Percentiles rank a stretch among this genome's conserved stretches.
Evolutionary conservation across 192 early-diverging fungal species (phyloP).

Genomic region (Podila epigama): DNA sequence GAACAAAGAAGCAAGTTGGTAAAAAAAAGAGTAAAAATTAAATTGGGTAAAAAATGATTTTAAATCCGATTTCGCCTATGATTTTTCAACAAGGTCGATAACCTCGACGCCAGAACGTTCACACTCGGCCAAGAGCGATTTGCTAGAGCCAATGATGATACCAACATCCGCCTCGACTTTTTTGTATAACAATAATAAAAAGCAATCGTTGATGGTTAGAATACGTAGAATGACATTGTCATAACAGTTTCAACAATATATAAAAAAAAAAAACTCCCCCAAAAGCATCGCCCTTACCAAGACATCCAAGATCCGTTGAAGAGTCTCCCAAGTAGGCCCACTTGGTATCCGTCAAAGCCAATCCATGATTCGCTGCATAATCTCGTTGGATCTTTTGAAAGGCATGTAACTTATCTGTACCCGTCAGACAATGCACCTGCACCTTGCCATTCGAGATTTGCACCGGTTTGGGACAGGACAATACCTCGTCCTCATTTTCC

Average conservation of each 20-base stretch:
- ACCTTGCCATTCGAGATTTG: conserved; percentile 29
- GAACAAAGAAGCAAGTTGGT: background rate
- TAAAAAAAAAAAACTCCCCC: background rate
- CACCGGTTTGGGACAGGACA: background rate
- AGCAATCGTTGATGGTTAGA: background rate
- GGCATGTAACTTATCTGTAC: conserved; percentile 43
- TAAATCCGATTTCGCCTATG: background rate
- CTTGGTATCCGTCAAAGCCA: conserved; percentile 16
- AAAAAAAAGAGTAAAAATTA: conserved; percentile 1
- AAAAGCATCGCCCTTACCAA: conserved; percentile 10
- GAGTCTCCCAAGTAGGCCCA: conserved; percentile 48
- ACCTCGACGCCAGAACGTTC: conserved; percentile 34
- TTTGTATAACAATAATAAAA: background rate
- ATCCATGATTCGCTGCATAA: conserved; percentile 19
- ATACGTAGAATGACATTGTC: background rate
- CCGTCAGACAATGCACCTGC: conserved; percentile 21
- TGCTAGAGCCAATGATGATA: conserved; percentile 37
- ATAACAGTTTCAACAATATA: background rate
- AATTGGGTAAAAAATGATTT: background rate
- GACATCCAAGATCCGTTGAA: conserved; percentile 36
- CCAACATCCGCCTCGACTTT: conserved; percentile 47
- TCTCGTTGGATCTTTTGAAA: conserved; percentile 25
- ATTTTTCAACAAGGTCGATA: conserved; percentile 12
- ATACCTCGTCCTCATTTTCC: background rate
- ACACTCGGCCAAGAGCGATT: conserved; percentile 30